A percentile compares a stretch with the other conserved stretches of the same genome.
Evolutionary conservation across 2,329 filamentous ascomycete genomes (phyloP).

Genomic region (Bisporella sp.): DNA sequence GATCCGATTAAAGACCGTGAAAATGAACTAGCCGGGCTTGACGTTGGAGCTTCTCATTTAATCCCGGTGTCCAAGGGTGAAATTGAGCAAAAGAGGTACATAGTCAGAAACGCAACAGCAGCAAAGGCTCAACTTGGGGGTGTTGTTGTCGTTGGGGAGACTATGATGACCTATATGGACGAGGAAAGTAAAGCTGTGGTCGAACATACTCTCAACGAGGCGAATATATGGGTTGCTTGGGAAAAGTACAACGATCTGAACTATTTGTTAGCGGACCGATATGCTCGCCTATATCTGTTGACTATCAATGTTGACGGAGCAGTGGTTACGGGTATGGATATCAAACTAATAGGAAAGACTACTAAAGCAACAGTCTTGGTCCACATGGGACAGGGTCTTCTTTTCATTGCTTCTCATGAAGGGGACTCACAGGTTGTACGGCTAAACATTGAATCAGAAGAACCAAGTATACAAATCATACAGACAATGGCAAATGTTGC

Average conservation of each 20-base stretch:
- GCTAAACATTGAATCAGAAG: slow-evolving; percentile 42
- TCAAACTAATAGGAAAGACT: slow-evolving; percentile 58
- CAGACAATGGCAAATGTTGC: slow-evolving; percentile 81
- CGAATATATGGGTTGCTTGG: slow-evolving; percentile 90
- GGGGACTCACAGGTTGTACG: slow-evolving; percentile 82
- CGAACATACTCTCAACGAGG: slow-evolving; percentile 58
- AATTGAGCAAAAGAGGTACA: slow-evolving; percentile 52
- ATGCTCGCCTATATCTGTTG: slow-evolving; percentile 77
- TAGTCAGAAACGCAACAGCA: slow-evolving; percentile 42
- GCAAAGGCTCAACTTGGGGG: slow-evolving; percentile 58
- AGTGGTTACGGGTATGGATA: slow-evolving; percentile 64
- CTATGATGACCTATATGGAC: slow-evolving; percentile 77
- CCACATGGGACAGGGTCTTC: slow-evolving; percentile 63
- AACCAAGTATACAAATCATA: slow-evolving; percentile 49
- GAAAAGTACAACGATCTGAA: slow-evolving; percentile 72
- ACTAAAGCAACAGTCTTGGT: slow-evolving; percentile 73
- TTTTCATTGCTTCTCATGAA: slow-evolving; percentile 89
- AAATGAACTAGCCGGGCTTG: slow-evolving; percentile 44
- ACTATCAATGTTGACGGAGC: slow-evolving; percentile 63
- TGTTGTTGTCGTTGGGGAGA: slow-evolving; percentile 70
- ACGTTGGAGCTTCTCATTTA: slow-evolving; percentile 50
- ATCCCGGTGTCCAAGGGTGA: slow-evolving; percentile 54
- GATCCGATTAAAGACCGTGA: slow-evolving; percentile 49
- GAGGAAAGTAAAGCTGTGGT: slow-evolving; percentile 64
- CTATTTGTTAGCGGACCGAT: slow-evolving; percentile 89